These are phyloP conservation scores for Mucor sp. DNA, from an alignment of 371 early-diverging fungal species.

Conservation along the genomic window DNA sequence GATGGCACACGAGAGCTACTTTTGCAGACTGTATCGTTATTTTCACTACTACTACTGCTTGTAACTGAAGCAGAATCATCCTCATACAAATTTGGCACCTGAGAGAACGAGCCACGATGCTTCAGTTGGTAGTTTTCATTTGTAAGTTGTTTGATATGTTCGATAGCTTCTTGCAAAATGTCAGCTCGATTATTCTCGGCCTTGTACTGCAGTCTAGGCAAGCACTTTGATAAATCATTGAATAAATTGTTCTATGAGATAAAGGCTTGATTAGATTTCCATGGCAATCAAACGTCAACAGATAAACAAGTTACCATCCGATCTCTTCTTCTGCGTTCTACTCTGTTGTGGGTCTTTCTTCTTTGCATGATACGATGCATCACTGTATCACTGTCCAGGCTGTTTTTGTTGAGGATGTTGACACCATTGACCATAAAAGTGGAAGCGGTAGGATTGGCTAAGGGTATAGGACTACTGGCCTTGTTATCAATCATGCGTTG, in stretches of 20 bases:
- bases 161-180: constrained; percentile 28
- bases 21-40: not conserved
- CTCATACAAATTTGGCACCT: not conserved
- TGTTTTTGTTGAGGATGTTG: constrained; percentile 57
- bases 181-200: constrained; percentile 27
- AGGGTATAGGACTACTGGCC: constrained; percentile 6
- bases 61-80: not conserved
- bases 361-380: constrained; percentile 56
- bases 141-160: constrained; percentile 31
- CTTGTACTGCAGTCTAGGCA: constrained; percentile 13
- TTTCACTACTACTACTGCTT: not conserved
- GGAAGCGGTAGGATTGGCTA: not conserved
- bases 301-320: constrained; percentile 25
- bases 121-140: constrained; percentile 17
- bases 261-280: not conserved
- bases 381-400: constrained; percentile 57
- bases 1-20: not conserved
- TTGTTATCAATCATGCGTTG: constrained; percentile 22
- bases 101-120: not conserved
- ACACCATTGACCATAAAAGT: constrained; percentile 48
- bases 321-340: constrained; percentile 60
- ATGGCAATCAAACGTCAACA: not conserved
- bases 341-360: constrained; percentile 59
- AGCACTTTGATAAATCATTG: constrained; percentile 22
- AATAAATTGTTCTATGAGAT: constrained; percentile 22